Base-by-base conservation (phyloP, 192 early-diverging fungal species). In the Podila verticillata region DNA sequence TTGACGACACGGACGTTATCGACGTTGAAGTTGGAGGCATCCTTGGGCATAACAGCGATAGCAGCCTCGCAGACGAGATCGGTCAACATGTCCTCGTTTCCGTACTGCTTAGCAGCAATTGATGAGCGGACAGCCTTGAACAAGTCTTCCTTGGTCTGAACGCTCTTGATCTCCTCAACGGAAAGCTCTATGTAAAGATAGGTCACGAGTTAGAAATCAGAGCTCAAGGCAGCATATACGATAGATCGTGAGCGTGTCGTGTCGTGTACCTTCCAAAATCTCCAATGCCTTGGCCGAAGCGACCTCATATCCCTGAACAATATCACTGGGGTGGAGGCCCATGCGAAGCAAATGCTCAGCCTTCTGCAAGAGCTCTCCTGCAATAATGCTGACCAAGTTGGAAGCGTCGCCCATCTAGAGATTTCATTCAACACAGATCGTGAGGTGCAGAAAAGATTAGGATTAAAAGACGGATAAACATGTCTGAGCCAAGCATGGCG, bases 1-100 rank as follows among this genome's bases (percentile, higher is more conserved):
- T 99, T 99, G 79, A 99, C 97, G 54, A 99, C 95, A 39, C 97
- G 93, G 49, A 99, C 88, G 74, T 90, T 92, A 82, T 99, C 97
- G 54, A 98, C 96, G 74, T 96, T 97, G 87, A 99, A 99, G 75
- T 93, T 90, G 58, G 84, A 77, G 30, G 93, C 82, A 72, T 92
- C 93, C 82, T 93, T 91, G 65, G 97, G 97, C 96, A 99, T 96
- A 66, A 97, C 88, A 57, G 92, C 87, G 34, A 91, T 70, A 35
- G 95, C 92, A 20, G 97, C 97, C 47, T 96, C 88, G 60, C 90
- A 90, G 60, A 99, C 95, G 44, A 97, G 86, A 30, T 86, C 80
- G 9, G 90, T 84, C 44, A 99, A 88, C 64, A 97, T 78, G 54
- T 94, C 93, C 87, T 98, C 97, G 81, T 98, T 92, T 36, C 97